Conservation (phyloP, 2,329 filamentous ascomycete species). For the Aspergillus sp. region DNA sequence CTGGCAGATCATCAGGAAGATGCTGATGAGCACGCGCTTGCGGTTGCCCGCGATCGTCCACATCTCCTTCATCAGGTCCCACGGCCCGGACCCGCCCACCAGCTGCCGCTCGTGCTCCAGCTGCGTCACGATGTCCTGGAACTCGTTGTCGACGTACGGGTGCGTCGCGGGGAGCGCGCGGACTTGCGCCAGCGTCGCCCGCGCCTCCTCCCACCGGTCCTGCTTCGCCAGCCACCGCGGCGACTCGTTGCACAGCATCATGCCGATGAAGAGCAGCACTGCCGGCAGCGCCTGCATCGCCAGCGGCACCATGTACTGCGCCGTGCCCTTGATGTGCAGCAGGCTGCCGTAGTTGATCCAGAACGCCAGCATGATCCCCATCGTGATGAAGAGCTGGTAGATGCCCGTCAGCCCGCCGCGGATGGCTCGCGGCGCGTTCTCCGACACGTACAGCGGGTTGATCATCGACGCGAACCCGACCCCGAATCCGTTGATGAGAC, state of each 20-base stretch:
- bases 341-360: conserved; percentile 58
- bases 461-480: conserved; percentile 55
- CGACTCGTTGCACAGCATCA: conserved; percentile 64
- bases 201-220: conserved; percentile 67
- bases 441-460: conserved; percentile 60
- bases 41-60: conserved; percentile 56
- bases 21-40: conserved; percentile 55
- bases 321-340: conserved; percentile 48
- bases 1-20: conserved; percentile 42
- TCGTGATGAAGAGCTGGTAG: conserved; percentile 59
- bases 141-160: conserved; percentile 58
- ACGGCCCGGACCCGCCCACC: conserved; percentile 50
- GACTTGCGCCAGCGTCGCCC: conserved; percentile 54
- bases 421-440: conserved; percentile 59
- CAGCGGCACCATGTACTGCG: conserved; percentile 62
- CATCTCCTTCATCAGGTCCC: conserved; percentile 65
- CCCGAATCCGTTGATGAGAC: conserved; percentile 53
- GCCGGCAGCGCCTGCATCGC: conserved; percentile 65
- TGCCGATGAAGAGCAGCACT: conserved; percentile 58
- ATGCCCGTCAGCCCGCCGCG: conserved; percentile 60
- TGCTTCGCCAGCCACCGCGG: conserved; percentile 67
- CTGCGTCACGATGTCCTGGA: conserved; percentile 60
- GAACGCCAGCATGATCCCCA: conserved; percentile 43
- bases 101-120: conserved; percentile 63
- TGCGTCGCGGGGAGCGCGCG: conserved; percentile 55